A percentile compares a stretch with the other conserved stretches of the same genome.
These are phyloP conservation scores for Claviceps paspali DNA, from an alignment of 2,329 filamentous ascomycete genomes.

Conservation along the genomic window DNA sequence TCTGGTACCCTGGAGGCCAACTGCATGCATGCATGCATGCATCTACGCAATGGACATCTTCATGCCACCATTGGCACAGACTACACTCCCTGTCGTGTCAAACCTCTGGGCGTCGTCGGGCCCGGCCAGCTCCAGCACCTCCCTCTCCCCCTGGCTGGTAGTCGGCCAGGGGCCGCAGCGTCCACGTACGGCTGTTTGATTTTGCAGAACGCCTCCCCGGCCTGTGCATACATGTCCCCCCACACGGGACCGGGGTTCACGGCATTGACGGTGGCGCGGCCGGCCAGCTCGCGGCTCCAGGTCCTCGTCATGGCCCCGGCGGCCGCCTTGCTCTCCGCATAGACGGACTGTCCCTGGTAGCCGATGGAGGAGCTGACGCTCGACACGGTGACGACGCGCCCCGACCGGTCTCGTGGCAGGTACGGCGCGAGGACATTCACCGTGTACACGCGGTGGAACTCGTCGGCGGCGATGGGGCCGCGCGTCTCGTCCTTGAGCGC, in stretches of 20 bases:
- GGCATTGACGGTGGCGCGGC: conserved; percentile 38
- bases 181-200: conserved; percentile 24
- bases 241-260: conserved; percentile 42
- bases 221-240: conserved; percentile 33
- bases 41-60: conserved; percentile 21
- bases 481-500: conserved; percentile 38
- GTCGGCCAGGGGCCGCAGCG: conserved; percentile 18
- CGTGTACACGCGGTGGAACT: conserved; percentile 59
- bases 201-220: conserved; percentile 19
- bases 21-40: no score
- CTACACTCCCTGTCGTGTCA: conserved; percentile 38
- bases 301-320: conserved; percentile 44
- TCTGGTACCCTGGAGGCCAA: no score
- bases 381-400: conserved; percentile 40
- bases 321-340: conserved; percentile 43
- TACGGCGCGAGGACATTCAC: conserved; percentile 71
- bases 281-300: conserved; percentile 40
- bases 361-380: conserved; percentile 38
- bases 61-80: conserved; percentile 52
- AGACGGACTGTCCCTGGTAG: conserved; percentile 39
- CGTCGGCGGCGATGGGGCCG: conserved; percentile 36
- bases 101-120: conserved; percentile 19
- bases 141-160: conserved; percentile 19
- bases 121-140: conserved; percentile 16
- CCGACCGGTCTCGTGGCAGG: conserved; percentile 51